Conservation (phyloP, 495 filamentous ascomycete species). For the Chaetomium fimeti region DNA sequence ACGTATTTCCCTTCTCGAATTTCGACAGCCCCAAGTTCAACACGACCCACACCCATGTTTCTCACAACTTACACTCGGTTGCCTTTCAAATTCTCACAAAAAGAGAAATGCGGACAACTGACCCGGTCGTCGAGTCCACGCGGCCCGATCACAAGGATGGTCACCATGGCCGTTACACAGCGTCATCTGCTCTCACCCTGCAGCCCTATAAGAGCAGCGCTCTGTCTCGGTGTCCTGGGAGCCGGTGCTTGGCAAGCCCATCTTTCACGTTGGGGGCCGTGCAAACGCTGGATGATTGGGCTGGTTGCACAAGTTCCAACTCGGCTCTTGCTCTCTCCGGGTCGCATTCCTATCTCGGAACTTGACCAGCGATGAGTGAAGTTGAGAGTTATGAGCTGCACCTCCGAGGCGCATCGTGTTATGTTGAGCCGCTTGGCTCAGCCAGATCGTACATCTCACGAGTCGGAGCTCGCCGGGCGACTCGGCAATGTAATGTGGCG, state of each 20-base stretch:
- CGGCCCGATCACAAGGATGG: background rate
- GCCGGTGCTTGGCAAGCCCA: background rate
- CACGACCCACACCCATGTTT: conserved; percentile 2
- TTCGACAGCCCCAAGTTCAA: conserved; percentile 11
- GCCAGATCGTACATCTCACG: background rate
- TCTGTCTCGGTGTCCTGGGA: background rate
- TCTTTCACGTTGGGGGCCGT: background rate
- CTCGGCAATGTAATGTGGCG: no score
- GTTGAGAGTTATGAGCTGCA: background rate
- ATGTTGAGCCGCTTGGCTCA: background rate
- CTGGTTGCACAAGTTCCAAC: background rate
- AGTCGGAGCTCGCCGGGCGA: no score
- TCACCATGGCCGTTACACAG: conserved; percentile 4
- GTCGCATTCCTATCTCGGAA: conserved; percentile 1
- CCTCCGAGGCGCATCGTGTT: background rate
- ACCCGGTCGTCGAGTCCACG: background rate
- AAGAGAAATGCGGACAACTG: background rate
- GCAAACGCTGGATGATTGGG: background rate
- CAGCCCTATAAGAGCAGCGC: conserved; percentile 16
- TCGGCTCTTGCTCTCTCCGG: background rate
- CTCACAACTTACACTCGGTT: background rate
- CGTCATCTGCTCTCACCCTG: conserved; percentile 15
- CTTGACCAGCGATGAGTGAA: background rate
- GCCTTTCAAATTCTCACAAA: background rate
- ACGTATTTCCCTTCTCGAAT: no score